phyloP scores from a whole-genome alignment of 192 early-diverging fungal genomes.

The Umbelopsis sp. region DNA sequence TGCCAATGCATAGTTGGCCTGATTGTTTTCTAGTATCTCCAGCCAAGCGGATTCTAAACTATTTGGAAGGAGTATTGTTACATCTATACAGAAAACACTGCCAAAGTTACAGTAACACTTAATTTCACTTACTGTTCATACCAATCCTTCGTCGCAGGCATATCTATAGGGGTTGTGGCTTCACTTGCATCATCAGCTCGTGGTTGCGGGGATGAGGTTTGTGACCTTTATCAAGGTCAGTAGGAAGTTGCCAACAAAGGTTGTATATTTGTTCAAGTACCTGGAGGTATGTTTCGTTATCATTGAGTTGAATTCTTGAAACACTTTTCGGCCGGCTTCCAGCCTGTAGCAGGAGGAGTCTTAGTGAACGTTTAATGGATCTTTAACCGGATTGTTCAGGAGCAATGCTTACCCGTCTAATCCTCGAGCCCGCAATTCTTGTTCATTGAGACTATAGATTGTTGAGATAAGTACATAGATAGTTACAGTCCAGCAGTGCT shows the following conservation, averaged over 20 bases:
- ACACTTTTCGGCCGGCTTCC: constrained; percentile 1
- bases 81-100: not conserved
- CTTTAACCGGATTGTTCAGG: not conserved
- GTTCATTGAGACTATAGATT: not conserved
- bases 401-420: constrained; percentile 1
- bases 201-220: not conserved
- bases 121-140: not conserved
- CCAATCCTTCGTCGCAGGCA: constrained; percentile 3
- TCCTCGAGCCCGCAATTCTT: constrained; percentile 12
- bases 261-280: not conserved
- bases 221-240: constrained; percentile 1
- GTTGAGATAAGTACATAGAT: not conserved
- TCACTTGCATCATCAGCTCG: not conserved
- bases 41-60: constrained; percentile 6
- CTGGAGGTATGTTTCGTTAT: constrained; percentile 10
- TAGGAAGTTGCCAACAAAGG: not conserved
- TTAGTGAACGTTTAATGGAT: too few species aligned
- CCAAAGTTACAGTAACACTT: not conserved
- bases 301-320: constrained; percentile 13
- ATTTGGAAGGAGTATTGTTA: too few species aligned
- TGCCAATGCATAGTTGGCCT: constrained; percentile 4
- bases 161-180: not conserved
- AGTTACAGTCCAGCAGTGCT: not conserved
- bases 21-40: not conserved
- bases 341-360: not conserved